Percentiles rank a stretch among this genome's conserved stretches.
These are phyloP conservation scores for Pseudocercospora fuligena DNA, from an alignment of 2,329 filamentous ascomycete species.

Conservation along the genomic window DNA sequence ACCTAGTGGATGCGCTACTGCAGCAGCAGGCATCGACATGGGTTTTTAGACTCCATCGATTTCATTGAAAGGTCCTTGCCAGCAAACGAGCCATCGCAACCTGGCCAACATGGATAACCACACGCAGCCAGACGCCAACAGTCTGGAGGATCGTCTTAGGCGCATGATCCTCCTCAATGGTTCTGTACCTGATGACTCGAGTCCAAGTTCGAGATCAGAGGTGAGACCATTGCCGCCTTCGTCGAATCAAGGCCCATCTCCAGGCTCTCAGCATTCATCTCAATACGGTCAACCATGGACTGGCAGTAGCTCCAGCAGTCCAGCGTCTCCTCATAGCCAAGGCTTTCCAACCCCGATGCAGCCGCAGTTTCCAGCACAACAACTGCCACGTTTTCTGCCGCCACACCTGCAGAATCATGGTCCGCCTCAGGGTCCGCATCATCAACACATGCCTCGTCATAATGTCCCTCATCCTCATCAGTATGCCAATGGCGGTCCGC, in stretches of 20 bases:
- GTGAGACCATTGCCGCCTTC: slow-evolving; percentile 19
- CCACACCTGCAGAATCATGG: slow-evolving; percentile 14
- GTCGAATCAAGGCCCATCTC: slow-evolving; percentile 11
- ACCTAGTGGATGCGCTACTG: slow-evolving; percentile 1
- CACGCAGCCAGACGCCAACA: slow-evolving; percentile 23
- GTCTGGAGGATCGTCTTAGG: slow-evolving; percentile 64
- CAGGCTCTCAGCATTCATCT: slow-evolving; percentile 3
- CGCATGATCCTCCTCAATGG: slow-evolving; percentile 63
- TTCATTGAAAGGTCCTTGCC: not conserved
- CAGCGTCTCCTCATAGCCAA: slow-evolving; percentile 20
- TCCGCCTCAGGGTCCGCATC: slow-evolving; percentile 6
- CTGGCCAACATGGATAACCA: slow-evolving; percentile 32
- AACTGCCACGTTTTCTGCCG: slow-evolving; percentile 16
- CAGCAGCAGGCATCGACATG: not conserved
- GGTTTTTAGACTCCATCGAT: not conserved
- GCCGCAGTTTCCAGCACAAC: slow-evolving; percentile 9
- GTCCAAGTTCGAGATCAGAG: slow-evolving; percentile 13
- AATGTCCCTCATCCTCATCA: not conserved
- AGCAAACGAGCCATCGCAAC: not conserved
- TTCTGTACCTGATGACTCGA: slow-evolving; percentile 23
- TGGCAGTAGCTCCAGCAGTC: slow-evolving; percentile 12
- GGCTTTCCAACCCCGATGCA: slow-evolving; percentile 19
- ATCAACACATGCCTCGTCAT: slow-evolving; percentile 11
- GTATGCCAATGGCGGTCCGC: slow-evolving; percentile 3
- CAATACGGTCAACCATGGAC: slow-evolving; percentile 17